Evolutionary conservation across 106 monocot species (phyloP).

Genomic region (Dendrobium huoshanense): DNA sequence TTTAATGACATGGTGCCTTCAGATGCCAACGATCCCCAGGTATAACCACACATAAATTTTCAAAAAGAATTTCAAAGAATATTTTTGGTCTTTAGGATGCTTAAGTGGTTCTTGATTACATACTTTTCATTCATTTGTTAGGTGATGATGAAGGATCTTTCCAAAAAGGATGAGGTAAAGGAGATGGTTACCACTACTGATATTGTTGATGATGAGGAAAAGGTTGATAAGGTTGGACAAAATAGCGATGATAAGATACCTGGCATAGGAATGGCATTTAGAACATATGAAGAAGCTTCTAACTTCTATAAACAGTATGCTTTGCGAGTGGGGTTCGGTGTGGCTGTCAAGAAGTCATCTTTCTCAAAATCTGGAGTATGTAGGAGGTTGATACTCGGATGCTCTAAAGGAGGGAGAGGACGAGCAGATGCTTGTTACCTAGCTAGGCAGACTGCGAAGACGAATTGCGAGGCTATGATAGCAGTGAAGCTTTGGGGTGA

Average conservation of each 20-base stretch:
- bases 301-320: conserved; percentile 59
- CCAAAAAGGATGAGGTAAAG: conserved; percentile 14
- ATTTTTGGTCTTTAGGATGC: neutral
- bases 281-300: conserved; percentile 37
- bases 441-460: conserved; percentile 50
- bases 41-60: neutral
- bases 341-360: conserved; percentile 38
- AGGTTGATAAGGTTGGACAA: neutral
- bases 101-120: neutral
- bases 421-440: conserved; percentile 41
- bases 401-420: conserved; percentile 44
- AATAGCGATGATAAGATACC: conserved; percentile 21
- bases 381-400: conserved; percentile 39
- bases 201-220: conserved; percentile 7
- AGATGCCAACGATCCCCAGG: neutral
- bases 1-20: neutral
- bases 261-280: conserved; percentile 41
- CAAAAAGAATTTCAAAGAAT: neutral
- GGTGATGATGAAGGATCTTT: conserved; percentile 3
- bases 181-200: conserved; percentile 19
- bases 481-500: conserved; percentile 43
- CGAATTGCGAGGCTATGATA: conserved; percentile 57
- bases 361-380: conserved; percentile 44
- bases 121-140: neutral
- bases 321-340: conserved; percentile 36